These are phyloP conservation scores for Ophiostoma ips DNA, from an alignment of 2,329 filamentous ascomycete species.

Conservation along the genomic window DNA sequence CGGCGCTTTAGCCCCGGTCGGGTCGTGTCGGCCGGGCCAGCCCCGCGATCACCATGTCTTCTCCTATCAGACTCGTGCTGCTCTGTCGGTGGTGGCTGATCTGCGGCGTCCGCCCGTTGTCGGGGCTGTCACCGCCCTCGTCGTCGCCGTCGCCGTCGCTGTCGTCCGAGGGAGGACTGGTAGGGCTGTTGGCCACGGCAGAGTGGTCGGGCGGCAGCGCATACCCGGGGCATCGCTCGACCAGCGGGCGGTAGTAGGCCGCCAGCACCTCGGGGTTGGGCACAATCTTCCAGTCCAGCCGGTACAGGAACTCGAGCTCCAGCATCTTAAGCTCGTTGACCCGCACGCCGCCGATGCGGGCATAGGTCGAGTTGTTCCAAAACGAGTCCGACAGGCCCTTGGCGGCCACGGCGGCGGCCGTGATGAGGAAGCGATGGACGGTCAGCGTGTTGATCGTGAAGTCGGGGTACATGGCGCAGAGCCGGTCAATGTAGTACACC, in stretches of 20 bases:
- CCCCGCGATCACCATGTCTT: conserved; percentile 9
- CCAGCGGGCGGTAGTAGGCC: conserved; percentile 81
- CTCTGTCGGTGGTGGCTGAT: conserved; percentile 4
- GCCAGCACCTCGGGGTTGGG: conserved; percentile 86
- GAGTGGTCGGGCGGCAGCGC: conserved; percentile 28
- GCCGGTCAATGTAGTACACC: conserved; percentile 95
- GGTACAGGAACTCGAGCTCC: conserved; percentile 83
- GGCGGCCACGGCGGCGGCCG: conserved; percentile 84
- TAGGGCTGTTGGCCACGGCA: background rate
- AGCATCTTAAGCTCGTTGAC: conserved; percentile 79
- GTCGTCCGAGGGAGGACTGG: conserved; percentile 8
- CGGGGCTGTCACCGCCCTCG: conserved; percentile 22
- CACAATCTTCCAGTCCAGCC: conserved; percentile 93
- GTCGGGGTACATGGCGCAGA: conserved; percentile 81
- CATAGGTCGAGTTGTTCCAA: conserved; percentile 97
- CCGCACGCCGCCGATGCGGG: conserved; percentile 82
- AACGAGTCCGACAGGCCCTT: conserved; percentile 95
- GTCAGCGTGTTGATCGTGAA: conserved; percentile 96
- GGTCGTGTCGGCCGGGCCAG: conserved; percentile 1
- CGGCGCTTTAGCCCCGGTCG: background rate
- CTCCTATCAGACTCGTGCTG: conserved; percentile 10
- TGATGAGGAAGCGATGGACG: conserved; percentile 93
- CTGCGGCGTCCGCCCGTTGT: conserved; percentile 17
- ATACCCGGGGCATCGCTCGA: conserved; percentile 50
- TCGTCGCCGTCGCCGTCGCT: conserved; percentile 20